Base-by-base conservation (phyloP, 768 basidiomycete genomes). In the Mycena capillaripes region DNA sequence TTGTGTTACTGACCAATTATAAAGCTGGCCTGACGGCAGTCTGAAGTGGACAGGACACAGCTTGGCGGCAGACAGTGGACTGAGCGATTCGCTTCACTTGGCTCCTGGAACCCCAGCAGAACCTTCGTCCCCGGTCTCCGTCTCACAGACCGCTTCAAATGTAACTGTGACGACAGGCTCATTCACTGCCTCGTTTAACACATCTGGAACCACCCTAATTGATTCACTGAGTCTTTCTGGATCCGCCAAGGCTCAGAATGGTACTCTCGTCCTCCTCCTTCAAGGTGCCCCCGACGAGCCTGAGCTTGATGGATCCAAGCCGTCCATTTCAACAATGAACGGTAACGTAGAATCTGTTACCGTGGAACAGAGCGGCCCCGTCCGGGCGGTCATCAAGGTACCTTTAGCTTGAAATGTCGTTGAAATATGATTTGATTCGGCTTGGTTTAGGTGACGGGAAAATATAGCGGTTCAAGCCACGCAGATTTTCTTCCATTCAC, bases 41-140 rank as follows among this genome's bases (percentile, higher is more conserved):
- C 70, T 84, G 16, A 84, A 84, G 72, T 84, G 83, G 83, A 83
- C 82, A 4, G 83, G 82, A 11, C 83, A 84, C 69, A 78, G 82
- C n/a, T 70, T 84, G 34, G 69, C 79, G 19, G 79, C 81, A 3
- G 76, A 82, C 58, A 63, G 73, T 12, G 76, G 78, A 5, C 79
- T 78, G 30, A 34, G 71, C 16, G 74, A 78, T 40, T 69, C 66
- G 3, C 74, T 84, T 11, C 77, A 70, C 21, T 30, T 84, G 25
- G 70, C 78, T 2, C 78, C 79, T 23, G 81, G 82, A 32, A 83
- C 80, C 23, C 83, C 83, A 1, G 70, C 76, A 12, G 83, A 84
- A 52, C 81, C 83, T 3, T 25, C 70, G 9, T 74, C 77, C 2
- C 82, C 80, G 6, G 81, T 84, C 16, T 78, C 79, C 12, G 82